Conservation (phyloP, 176 grass and related monocot species). For the Eremochloa ophiuroides region DNA sequence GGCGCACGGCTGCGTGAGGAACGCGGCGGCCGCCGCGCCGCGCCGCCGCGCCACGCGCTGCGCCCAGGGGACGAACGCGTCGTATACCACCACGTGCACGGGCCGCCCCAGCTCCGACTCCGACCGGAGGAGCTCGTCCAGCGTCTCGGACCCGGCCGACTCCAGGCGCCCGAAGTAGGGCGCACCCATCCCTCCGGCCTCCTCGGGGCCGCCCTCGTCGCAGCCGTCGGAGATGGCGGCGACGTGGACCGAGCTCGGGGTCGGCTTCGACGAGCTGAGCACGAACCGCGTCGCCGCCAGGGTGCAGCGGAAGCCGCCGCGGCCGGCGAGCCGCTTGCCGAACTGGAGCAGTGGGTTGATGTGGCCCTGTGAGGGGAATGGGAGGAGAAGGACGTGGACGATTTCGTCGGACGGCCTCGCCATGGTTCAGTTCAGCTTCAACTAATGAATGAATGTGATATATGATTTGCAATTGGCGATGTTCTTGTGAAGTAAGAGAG, state of each 20-base stretch:
- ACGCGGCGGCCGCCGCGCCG: conserved; percentile 21
- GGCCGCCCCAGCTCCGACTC: conserved; percentile 44
- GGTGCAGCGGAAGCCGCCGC: conserved; percentile 8
- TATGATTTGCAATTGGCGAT: not conserved
- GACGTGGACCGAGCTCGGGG: conserved; percentile 30
- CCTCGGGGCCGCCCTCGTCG: conserved; percentile 22
- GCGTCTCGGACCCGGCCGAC: conserved; percentile 36
- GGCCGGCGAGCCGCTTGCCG: not conserved
- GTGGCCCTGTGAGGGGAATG: conserved; percentile 24
- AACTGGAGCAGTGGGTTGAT: conserved; percentile 32
- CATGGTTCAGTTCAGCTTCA: not conserved
- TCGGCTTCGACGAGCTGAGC: conserved; percentile 12
- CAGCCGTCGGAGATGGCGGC: conserved; percentile 45
- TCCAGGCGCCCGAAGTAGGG: conserved; percentile 45
- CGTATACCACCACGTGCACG: conserved; percentile 55
- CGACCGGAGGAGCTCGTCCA: conserved; percentile 40
- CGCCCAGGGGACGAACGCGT: conserved; percentile 62
- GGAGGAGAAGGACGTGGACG: conserved; percentile 30
- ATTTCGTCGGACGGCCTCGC: not conserved
- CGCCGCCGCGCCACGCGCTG: conserved; percentile 29
- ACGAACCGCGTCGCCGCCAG: conserved; percentile 47
- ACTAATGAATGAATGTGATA: not conserved
- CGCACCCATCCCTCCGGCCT: not conserved
- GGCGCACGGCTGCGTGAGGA: conserved; percentile 64
- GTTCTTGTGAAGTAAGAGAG: not conserved